Base-by-base conservation (phyloP, 116 monocot species). In the Papilionanthe hybrid region DNA sequence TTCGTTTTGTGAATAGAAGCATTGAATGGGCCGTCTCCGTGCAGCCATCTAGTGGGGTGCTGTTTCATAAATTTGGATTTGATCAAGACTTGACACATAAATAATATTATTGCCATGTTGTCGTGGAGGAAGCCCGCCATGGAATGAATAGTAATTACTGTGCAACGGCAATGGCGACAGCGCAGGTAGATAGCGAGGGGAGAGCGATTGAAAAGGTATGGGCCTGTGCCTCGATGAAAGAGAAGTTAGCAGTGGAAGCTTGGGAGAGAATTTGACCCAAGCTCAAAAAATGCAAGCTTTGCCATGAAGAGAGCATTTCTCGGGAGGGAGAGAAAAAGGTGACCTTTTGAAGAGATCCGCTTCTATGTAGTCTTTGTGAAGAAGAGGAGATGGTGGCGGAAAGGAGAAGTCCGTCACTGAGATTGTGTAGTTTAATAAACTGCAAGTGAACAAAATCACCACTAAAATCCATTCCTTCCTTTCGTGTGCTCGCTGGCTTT, bases 81-180 rank as follows among this genome's bases (percentile, higher is more conserved):
- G 73, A 73, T 43, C 18, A 73, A n/a, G 73, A 73, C 43, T 42
- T 18, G n/a, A 44, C n/a, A 44, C n/a, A 73, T 73, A 73, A 73
- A 73, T n/a, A 73, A 43, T 30, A 29, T 37, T 32, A 69, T 63
- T 63, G 23, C 9, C 73, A 43, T 43, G 44, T 73, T 22, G 20
- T 73, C n/a, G n/a, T 8, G 73, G n/a, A 44, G n/a, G 42, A 73
- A 73, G 42, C 73, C 73, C 73, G 73, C 73, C 73, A 45, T 9
- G 23, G 73, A 20, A 73, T 43, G 44, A 42, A 73, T 22, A 73
- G 42, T 73, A 73, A 73, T 29, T 73, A 44, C 73, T 43, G 44
- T 44, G 44, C 27, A 20, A 73, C 73, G 44, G 73, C 41, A 73
- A 73, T 73, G 42, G 73, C 44, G n/a, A 73, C 44, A 69, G 37